Base-by-base conservation (phyloP, 2,329 filamentous ascomycete genomes). In the Ophiostoma australiae region DNA sequence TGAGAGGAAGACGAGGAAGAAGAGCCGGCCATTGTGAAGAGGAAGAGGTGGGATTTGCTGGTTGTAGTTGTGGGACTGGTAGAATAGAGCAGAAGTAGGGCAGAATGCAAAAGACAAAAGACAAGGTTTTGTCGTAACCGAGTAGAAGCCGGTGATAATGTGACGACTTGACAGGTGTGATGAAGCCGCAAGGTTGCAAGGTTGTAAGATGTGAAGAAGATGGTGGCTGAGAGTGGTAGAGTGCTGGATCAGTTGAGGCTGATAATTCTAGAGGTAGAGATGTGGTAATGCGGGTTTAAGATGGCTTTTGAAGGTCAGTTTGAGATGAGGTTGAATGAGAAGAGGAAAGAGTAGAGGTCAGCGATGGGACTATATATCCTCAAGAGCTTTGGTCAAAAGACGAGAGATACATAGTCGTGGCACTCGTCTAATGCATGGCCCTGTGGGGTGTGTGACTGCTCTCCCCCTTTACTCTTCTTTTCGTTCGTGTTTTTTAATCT, bases 291-390 rank as follows among this genome's bases (percentile, higher is more conserved):
- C 13, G 39, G 11, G 13, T 41, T 13, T 11, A 41, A 41, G 39
- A 41, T 7, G 37, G 10, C 2, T 11, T 39, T 39, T 39, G 37
- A 44, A 44, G 15, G 4, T 44, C 13, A 5, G 41, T 55, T 52
- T 52, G 48, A 23, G 48, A 23, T 27, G 52, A 15, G 52, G 52
- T 27, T 58, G 23, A 58, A 13, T 27, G n/a, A 13, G 15, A 69
- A 33, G 31, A 11, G n/a, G 20, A 65, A 61, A 65, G 23, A 44
- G 35, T 39, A n/a, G 68, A 70, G 69, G 70, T 41, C 63, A 55
- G 70, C 52, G 35, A 69, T 48, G 71, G 68, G 66, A 72, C 52
- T 74, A 73, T 72, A 48, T 67, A 58, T 67, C 48, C 31, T 69
- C 23, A 17, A 27, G 66, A 41, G 27, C 65, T 63, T 68, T 71